These are phyloP conservation scores for Hyaloscypha bicolor DNA, from an alignment of 495 filamentous ascomycete species.

Conservation along the genomic window DNA sequence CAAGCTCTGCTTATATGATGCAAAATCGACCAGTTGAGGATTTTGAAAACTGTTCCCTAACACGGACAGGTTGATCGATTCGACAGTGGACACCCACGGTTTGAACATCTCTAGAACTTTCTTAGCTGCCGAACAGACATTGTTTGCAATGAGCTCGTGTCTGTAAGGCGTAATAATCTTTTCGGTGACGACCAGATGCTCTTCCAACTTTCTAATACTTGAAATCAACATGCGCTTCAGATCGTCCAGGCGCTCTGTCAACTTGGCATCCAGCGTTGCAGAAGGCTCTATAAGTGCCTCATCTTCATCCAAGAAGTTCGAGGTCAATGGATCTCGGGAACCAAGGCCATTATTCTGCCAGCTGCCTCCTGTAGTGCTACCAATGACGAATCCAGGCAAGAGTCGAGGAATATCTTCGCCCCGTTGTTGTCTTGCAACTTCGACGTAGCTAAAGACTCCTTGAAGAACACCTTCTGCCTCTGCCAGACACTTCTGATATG, in stretches of 20 bases:
- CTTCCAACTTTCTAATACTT: conserved; percentile 82
- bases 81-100: conserved; percentile 82
- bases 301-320: conserved; percentile 84
- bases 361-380: conserved; percentile 78
- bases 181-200: conserved; percentile 72
- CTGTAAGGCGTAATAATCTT: conserved; percentile 72
- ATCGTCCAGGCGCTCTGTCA: conserved; percentile 84
- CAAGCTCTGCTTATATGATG: conserved; percentile 83
- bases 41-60: conserved; percentile 76
- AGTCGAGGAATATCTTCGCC: conserved; percentile 88
- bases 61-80: conserved; percentile 82
- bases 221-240: conserved; percentile 77
- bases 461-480: conserved; percentile 95
- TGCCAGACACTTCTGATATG: conserved; percentile 88
- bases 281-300: conserved; percentile 76
- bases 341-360: conserved; percentile 92
- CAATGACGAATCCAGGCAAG: conserved; percentile 86
- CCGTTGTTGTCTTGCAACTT: conserved; percentile 88
- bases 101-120: conserved; percentile 84
- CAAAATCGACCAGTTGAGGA: conserved; percentile 85
- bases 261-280: conserved; percentile 67
- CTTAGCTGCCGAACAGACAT: conserved; percentile 69
- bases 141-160: conserved; percentile 74
- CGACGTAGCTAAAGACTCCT: conserved; percentile 93
- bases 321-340: conserved; percentile 64